Evolutionary conservation across 768 basidiomycete genomes (phyloP).

Genomic region (Melanogaster broomeanus): DNA sequence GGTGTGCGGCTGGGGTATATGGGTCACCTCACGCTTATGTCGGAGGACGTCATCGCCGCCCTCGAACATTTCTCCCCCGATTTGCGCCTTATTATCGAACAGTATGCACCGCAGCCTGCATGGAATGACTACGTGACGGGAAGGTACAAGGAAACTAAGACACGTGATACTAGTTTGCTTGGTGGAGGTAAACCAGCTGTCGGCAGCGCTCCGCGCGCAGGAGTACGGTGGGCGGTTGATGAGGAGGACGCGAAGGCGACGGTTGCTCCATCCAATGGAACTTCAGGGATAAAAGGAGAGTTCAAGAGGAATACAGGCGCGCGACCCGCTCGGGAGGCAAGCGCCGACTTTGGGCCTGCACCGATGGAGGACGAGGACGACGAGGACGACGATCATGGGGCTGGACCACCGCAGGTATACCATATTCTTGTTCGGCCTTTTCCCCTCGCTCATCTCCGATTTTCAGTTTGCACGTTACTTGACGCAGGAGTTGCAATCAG

Average conservation of each 20-base stretch:
- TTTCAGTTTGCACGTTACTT: conserved; percentile 79
- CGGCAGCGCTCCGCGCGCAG: conserved; percentile 30
- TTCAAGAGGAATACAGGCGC: conserved; percentile 52
- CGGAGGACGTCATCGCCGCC: conserved; percentile 91
- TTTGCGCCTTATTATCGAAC: conserved; percentile 61
- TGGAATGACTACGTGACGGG: conserved; percentile 93
- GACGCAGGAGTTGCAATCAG: conserved; percentile 68
- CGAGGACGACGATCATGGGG: conserved; percentile 46
- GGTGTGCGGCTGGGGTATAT: conserved; percentile 89
- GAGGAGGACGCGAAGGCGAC: conserved; percentile 49
- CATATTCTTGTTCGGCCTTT: neutral
- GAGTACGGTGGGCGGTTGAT: conserved; percentile 67
- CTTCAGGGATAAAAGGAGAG: conserved; percentile 49
- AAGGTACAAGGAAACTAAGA: conserved; percentile 83
- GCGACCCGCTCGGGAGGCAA: conserved; percentile 48
- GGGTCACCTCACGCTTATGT: conserved; percentile 94
- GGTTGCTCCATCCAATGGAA: conserved; percentile 20
- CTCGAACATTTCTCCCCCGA: conserved; percentile 87
- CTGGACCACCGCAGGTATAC: conserved; percentile 48
- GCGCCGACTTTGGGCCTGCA: conserved; percentile 65
- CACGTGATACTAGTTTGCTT: conserved; percentile 73
- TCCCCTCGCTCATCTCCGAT: neutral
- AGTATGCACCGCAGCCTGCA: conserved; percentile 69
- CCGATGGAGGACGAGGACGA: conserved; percentile 50
- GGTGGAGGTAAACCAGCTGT: conserved; percentile 84